Base-by-base conservation (phyloP, 257 asterid species). In the Anisodus acutangulus region DNA sequence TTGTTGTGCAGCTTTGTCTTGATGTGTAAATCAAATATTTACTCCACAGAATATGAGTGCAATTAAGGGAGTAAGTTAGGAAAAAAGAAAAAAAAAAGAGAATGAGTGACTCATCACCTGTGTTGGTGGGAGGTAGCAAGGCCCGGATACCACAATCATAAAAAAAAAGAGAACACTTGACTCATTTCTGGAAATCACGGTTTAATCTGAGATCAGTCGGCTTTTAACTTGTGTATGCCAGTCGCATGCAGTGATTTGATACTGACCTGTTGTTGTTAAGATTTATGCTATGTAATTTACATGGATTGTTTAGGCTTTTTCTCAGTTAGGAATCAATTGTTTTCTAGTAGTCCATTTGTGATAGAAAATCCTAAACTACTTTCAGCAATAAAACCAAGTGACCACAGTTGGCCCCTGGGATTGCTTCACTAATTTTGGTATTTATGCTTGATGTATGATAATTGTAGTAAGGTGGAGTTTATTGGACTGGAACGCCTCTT, bases 331-430 rank as follows among this genome's bases (percentile, higher is more conserved):
- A 74, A 11, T 74, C 60, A 74, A 19, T 74, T 19, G 41, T 19
- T 74, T 1, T 74, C 80, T 74, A 47, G 43, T 9, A 5, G 80
- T 49, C 60, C 19, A 74, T 6, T 22, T 49, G 43, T 22, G 80
- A 49, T 47, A 47, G 41, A 22, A 49, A 47, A 49, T 47, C 80
- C 80, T 74, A 49, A 49, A 10, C 9, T 45, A 19, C 79, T 45
- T 49, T 19, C 80, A 74, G 60, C 80, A 11, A 49, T 74, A 74
- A 69, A 74, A 49, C 80, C 31, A 11, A 19, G 60, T 47, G 43
- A 10, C 6, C 59, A 11, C 60, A 19, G 58, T 19, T 47, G 60
- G 19, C 12, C 58, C 35, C 80, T 72, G 7, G 11, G 80, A 49
- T 74, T 6, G 19, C 80, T 74, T 74, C 60, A 22, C 60, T 43